These are phyloP conservation scores for Kernera saxatilis DNA, from an alignment of 345 rosid species.

Conservation along the genomic window DNA sequence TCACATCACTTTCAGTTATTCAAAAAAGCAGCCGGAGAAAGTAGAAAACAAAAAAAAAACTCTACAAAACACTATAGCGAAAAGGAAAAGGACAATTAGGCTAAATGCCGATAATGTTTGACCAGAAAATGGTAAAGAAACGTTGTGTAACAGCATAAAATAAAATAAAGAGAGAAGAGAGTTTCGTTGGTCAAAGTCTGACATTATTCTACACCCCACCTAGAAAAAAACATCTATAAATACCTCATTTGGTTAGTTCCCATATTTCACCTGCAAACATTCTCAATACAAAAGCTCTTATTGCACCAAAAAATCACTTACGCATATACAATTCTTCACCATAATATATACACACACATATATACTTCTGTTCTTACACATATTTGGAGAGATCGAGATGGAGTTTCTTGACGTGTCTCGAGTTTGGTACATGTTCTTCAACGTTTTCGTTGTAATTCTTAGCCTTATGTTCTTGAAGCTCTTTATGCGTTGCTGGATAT, in stretches of 20 bases:
- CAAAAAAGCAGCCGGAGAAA: conserved; percentile 19
- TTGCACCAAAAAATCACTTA: conserved; percentile 7
- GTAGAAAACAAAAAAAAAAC: background rate
- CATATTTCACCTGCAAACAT: conserved; percentile 20
- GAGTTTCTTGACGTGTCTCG: conserved; percentile 1
- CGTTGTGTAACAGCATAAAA: conserved; percentile 8
- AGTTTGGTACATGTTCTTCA: conserved; percentile 15
- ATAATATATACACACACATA: background rate
- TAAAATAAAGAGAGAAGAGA: background rate
- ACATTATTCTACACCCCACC: conserved; percentile 14
- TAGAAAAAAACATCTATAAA: conserved; percentile 24
- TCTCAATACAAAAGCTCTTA: background rate
- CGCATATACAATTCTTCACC: background rate
- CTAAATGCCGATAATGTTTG: conserved; percentile 33
- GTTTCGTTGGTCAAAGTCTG: conserved; percentile 28
- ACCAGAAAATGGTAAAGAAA: conserved; percentile 28
- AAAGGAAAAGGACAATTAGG: conserved; percentile 1
- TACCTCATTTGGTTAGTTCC: conserved; percentile 19
- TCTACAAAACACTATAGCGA: background rate
- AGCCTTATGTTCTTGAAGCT: conserved; percentile 35
- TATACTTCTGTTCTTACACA: background rate
- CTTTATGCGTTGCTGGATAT: conserved; percentile 57
- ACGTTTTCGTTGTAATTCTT: conserved; percentile 14
- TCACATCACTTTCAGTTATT: conserved; percentile 17
- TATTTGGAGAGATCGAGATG: conserved; percentile 6